phyloP scores from a whole-genome alignment of 345 rosid species.

The Corchorus capsularis region DNA sequence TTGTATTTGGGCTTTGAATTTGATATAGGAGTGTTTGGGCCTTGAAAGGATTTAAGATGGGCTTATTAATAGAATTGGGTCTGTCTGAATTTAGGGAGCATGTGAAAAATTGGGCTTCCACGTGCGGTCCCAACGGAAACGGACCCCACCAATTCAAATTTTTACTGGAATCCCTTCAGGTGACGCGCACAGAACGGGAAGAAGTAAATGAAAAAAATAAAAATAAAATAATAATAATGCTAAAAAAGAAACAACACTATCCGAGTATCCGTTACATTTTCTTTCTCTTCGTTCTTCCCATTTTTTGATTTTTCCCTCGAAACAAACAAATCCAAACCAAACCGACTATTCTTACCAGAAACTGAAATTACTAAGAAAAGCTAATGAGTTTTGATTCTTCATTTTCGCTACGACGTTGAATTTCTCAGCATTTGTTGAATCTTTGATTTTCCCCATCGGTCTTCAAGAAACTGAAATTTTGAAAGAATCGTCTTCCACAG shows the following conservation, averaged over 20 bases:
- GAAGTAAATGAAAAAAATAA: background rate
- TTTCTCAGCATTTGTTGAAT: background rate
- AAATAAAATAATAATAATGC: background rate
- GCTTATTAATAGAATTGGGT: background rate
- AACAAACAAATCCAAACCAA: background rate
- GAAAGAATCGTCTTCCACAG: background rate
- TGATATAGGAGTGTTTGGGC: background rate
- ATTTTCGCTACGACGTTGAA: background rate
- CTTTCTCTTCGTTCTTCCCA: background rate
- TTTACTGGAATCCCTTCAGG: background rate
- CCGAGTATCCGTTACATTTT: slow-evolving; percentile 1
- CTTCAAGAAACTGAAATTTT: slow-evolving; percentile 6
- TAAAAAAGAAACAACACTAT: slow-evolving; percentile 19
- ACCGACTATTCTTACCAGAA: background rate
- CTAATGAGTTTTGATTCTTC: background rate
- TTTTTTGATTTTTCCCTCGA: background rate
- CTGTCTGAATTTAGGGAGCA: background rate
- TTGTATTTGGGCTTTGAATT: background rate
- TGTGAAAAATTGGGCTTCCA: background rate
- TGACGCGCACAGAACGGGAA: slow-evolving; percentile 1
- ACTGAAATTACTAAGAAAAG: background rate
- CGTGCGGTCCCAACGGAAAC: background rate
- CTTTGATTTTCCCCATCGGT: background rate
- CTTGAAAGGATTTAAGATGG: background rate
- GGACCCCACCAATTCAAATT: slow-evolving; percentile 1